These are phyloP conservation scores for Alternaria dauci DNA, from an alignment of 2,329 filamentous ascomycete species.

Conservation along the genomic window DNA sequence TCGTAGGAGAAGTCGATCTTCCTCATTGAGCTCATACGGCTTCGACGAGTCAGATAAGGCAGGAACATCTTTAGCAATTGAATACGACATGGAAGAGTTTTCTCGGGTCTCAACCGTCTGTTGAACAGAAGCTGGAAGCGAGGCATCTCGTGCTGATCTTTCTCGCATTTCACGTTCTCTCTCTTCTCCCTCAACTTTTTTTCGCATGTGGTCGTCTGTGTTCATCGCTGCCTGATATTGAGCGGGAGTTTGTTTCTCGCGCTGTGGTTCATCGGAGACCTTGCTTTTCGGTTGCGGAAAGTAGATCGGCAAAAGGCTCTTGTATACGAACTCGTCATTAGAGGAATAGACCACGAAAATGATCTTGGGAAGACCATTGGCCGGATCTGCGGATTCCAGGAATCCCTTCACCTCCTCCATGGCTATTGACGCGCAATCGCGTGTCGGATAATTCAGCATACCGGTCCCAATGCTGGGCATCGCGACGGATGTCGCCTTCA, in stretches of 20 bases:
- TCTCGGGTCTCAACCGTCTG: not conserved
- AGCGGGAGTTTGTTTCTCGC: conserved; percentile 34
- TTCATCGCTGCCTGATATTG: conserved; percentile 34
- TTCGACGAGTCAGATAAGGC: conserved; percentile 29
- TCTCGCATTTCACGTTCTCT: conserved; percentile 27
- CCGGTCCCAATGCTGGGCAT: conserved; percentile 48
- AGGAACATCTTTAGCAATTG: conserved; percentile 18
- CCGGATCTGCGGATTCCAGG: conserved; percentile 33
- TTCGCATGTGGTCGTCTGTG: conserved; percentile 33
- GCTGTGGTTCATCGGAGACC: not conserved
- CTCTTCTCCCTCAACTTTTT: conserved; percentile 33
- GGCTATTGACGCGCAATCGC: conserved; percentile 41
- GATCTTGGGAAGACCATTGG: conserved; percentile 38
- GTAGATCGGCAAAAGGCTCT: conserved; percentile 41
- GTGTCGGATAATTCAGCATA: conserved; percentile 36
- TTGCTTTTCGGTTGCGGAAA: conserved; percentile 38
- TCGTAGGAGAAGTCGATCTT: conserved; percentile 49
- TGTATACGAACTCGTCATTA: conserved; percentile 44
- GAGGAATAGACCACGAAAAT: conserved; percentile 42
- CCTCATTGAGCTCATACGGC: conserved; percentile 57
- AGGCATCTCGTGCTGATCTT: conserved; percentile 20
- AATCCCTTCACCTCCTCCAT: conserved; percentile 47
- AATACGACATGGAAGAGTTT: not conserved
- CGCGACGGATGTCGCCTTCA: conserved; percentile 42
- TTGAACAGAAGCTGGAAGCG: conserved; percentile 12